Base-by-base conservation (phyloP, 1,284 basidiomycete genomes). In the Moniliophthora roreri region DNA sequence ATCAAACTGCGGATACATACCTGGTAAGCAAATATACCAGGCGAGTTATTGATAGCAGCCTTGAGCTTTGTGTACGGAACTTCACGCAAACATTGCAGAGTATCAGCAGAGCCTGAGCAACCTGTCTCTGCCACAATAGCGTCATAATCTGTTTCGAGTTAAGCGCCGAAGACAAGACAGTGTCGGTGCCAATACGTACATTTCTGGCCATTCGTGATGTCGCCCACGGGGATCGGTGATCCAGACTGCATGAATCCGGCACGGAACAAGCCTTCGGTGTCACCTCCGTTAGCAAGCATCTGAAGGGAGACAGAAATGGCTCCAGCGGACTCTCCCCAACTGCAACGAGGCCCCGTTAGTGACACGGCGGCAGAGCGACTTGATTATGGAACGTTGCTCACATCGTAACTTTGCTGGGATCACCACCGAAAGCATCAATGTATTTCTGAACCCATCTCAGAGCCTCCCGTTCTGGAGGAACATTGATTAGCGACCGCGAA, bases 381-480 rank as follows among this genome's bases (percentile, higher is more conserved):
- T 5, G 32, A 10, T 23, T 0, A 28, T 6, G 36, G 4, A 21
- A 39, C n/a, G 41, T 11, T n/a, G 61, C 75, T 48, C 64, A 82
- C 81, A 83, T 76, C 1, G 79, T 82, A 3, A 84, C 82, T 61
- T 76, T 76, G 2, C 69, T 66, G 13, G 79, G 78, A 61, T 88
- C 80, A 6, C 87, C 87, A 1, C 85, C 85, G 54, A 89, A 89
- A 0, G 68, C 66, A 11, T 66, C 56, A 40, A 89, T 84, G 60
- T 89, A 84, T 60, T 81, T 74, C 57, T 86, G 80, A 0, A 88
- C 69, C 87, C 87, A 90, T 53, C 80, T 64, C 13, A 91, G 64
- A 0, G 84, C 84, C 35, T 74, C 62, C 8, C 78, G 76, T 62
- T 83, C 81, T 83, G 42, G 48, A 46, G 24, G 5, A 20, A 41